phyloP scores from a whole-genome alignment of 768 basidiomycete species.

The Boletus sp. region DNA sequence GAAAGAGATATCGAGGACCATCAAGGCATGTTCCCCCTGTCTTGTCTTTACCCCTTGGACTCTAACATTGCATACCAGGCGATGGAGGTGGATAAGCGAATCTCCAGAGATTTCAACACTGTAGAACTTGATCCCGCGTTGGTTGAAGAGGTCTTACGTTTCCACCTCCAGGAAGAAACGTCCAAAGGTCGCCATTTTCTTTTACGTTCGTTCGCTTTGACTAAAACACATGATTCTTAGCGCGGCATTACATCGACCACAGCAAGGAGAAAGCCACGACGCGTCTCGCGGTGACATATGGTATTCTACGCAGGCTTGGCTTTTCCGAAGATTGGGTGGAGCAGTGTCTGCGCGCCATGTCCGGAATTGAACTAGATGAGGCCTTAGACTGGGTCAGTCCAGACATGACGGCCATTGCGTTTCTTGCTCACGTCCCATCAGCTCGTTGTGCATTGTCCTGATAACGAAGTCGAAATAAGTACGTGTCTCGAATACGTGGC shows the following conservation, averaged over 20 bases:
- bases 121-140: constrained; percentile 62
- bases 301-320: constrained; percentile 74
- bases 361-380: constrained; percentile 77
- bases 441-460: constrained; percentile 65
- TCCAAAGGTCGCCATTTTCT: constrained; percentile 29
- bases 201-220: not conserved
- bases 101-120: constrained; percentile 58
- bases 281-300: constrained; percentile 77
- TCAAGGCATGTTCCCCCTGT: constrained; percentile 53
- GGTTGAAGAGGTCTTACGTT: constrained; percentile 56
- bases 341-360: constrained; percentile 65
- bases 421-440: constrained; percentile 29
- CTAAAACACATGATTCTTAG: constrained; percentile 6
- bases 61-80: constrained; percentile 35
- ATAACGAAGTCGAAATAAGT: constrained; percentile 52
- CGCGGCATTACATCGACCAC: constrained; percentile 41
- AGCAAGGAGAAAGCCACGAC: constrained; percentile 69
- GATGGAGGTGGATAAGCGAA: constrained; percentile 79
- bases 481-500: constrained; percentile 4
- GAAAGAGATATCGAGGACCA: constrained; percentile 69
- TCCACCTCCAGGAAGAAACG: constrained; percentile 40
- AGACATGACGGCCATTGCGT: not conserved
- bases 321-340: constrained; percentile 68
- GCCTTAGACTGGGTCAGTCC: constrained; percentile 84
- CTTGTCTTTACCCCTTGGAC: not conserved